Base-by-base conservation (phyloP, 2,329 filamentous ascomycete species). In the Aureobasidium lini region DNA sequence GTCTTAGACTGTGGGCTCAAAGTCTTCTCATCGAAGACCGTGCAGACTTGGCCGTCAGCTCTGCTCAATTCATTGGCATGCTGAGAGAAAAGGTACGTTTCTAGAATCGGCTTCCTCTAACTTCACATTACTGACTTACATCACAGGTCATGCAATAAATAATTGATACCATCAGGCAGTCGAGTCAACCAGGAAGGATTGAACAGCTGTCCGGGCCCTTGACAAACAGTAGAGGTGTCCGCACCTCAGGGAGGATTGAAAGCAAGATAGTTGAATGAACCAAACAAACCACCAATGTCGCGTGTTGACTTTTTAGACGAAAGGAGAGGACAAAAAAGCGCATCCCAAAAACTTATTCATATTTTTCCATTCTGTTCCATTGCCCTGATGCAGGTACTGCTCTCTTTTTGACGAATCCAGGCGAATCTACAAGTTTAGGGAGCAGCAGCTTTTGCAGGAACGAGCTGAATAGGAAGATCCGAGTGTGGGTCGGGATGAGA, bases 1-100 rank as follows among this genome's bases (percentile, higher is more conserved):
- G 89, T 68, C 78, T 99, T 72, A 92, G 95, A 76, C 79, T 97
- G 64, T 99, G 94, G 94, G 94, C 94, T 46, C 93, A 96, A 79
- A 96, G 94, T 44, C 79, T 97, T 74, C 78, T 99, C 68, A 88
- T 99, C 48, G 94, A 99, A 75, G 94, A 99, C 75, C 82, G 93
- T 65, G 90, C 93, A 59, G 94, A 99, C 72, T 91, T 96, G 76
- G 88, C 91, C 52, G 86, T 95, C 76, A 95, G 92, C 71, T 86
- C 94, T 69, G 87, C 87, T 67, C 93, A 97, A 76, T 99, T 91
- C 87, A 87, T 97, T 80, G 91, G 90, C 60, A 86, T 84, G 68
- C 76, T 99, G 74, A 83, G 93, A 75, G 94, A 97, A 80, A 99
- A 97, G 90, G 94, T 96, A 74, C 9, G 36, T n/a, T 39, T 34